A percentile compares a stretch with the other conserved stretches of the same genome.
phyloP scores from a whole-genome alignment of 345 rosid species.

The Conringia planisiliqua region DNA sequence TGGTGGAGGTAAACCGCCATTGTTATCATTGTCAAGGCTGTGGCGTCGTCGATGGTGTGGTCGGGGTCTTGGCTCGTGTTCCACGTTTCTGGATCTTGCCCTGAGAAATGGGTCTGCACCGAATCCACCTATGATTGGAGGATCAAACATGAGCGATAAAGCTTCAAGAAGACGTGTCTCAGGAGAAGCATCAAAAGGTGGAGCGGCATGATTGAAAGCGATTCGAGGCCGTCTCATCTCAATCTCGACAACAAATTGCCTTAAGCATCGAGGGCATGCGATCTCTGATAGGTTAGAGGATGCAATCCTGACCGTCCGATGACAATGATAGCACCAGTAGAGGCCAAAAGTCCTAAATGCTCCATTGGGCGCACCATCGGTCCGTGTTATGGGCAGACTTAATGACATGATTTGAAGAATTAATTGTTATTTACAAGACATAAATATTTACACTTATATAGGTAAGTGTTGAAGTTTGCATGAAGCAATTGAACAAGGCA shows the following conservation, averaged over 20 bases:
- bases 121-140: conserved; percentile 37
- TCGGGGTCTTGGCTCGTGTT: background rate
- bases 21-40: conserved; percentile 33
- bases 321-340: conserved; percentile 86
- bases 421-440: background rate
- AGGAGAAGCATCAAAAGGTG: conserved; percentile 60
- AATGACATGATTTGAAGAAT: conserved; percentile 37
- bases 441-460: conserved; percentile 10
- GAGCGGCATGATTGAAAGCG: conserved; percentile 46
- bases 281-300: conserved; percentile 41
- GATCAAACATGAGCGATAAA: conserved; percentile 62
- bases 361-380: conserved; percentile 9
- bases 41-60: conserved; percentile 29
- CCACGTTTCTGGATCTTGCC: conserved; percentile 21
- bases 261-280: conserved; percentile 56
- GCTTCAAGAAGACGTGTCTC: conserved; percentile 70
- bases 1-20: conserved; percentile 34
- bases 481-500: conserved; percentile 18
- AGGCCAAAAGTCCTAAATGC: conserved; percentile 37
- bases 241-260: conserved; percentile 54
- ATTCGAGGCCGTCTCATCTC: conserved; percentile 44
- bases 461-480: conserved; percentile 6
- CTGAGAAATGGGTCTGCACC: conserved; percentile 22
- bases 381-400: conserved; percentile 40
- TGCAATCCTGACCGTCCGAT: conserved; percentile 51